Evolutionary conservation across 2,329 filamentous ascomycete species (phyloP).

Genomic region (Colletotrichum aenigma): DNA sequence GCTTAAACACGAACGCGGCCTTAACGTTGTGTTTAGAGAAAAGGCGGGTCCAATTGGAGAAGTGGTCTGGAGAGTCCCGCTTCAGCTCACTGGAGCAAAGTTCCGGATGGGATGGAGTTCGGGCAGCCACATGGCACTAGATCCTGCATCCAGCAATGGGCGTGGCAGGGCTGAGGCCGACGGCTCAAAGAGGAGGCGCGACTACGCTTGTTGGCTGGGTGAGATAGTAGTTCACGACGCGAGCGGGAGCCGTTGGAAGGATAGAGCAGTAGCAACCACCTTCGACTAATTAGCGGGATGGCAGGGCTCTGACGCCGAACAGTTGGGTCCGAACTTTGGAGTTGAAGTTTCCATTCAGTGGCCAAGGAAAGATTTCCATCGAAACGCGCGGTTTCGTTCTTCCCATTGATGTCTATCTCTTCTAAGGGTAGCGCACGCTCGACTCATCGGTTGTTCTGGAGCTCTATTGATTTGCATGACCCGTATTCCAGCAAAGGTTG

Average conservation of each 20-base stretch:
- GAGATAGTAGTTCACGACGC: background rate
- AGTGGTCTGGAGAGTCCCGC: background rate
- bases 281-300: background rate
- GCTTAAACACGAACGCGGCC: background rate
- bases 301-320: background rate
- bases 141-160: background rate
- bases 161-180: background rate
- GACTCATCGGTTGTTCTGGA: background rate
- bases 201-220: background rate
- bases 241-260: background rate
- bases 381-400: background rate
- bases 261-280: background rate
- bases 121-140: conserved; percentile 3
- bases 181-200: background rate
- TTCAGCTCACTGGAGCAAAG: background rate
- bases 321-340: background rate
- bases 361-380: background rate
- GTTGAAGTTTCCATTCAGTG: background rate
- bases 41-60: background rate
- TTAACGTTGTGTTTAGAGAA: background rate
- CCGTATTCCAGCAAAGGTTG: background rate
- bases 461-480: background rate
- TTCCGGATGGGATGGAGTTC: background rate
- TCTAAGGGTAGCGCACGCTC: background rate
- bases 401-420: background rate